Evolutionary conservation across 148 eudicot genomes (phyloP).

Genomic region (Bassia scoparia): DNA sequence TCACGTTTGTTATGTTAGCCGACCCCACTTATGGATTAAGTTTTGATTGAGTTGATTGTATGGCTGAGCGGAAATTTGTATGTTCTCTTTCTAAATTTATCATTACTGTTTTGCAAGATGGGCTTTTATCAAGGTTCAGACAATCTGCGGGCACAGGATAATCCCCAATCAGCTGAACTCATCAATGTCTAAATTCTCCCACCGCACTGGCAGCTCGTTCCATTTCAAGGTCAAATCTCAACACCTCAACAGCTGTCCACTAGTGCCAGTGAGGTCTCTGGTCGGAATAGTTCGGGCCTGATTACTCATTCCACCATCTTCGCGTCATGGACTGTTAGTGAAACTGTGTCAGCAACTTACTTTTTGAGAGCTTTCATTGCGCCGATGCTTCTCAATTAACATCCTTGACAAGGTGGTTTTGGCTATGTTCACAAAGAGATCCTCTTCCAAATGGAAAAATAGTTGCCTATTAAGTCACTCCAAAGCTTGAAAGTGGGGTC

Average conservation of each 20-base stretch:
- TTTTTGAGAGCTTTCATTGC: slow-evolving; percentile 81
- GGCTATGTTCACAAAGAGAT: slow-evolving; percentile 87
- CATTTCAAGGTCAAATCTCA: slow-evolving; percentile 29
- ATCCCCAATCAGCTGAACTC: slow-evolving; percentile 28
- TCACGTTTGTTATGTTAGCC: no score
- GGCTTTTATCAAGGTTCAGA: slow-evolving; percentile 43
- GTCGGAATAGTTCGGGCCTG: slow-evolving; percentile 53
- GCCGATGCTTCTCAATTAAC: slow-evolving; percentile 69
- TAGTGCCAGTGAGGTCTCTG: slow-evolving; percentile 64
- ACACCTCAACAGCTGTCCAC: slow-evolving; percentile 37
- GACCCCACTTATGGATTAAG: no score
- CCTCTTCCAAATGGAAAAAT: slow-evolving; percentile 86
- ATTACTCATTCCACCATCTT: slow-evolving; percentile 43
- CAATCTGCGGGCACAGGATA: slow-evolving; percentile 52
- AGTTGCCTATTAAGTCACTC: slow-evolving; percentile 87
- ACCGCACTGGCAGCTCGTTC: slow-evolving; percentile 45
- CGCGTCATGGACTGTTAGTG: slow-evolving; percentile 65
- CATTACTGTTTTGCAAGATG: slow-evolving; percentile 35
- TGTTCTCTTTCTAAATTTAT: slow-evolving; percentile 19
- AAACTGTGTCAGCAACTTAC: slow-evolving; percentile 57
- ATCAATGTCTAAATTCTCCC: slow-evolving; percentile 38
- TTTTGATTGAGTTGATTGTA: no score
- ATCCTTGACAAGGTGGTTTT: slow-evolving; percentile 97
- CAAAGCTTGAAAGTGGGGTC: slow-evolving; percentile 84
- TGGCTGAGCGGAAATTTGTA: not conserved